These are phyloP conservation scores for Tagetes erecta DNA, from an alignment of 129 eudicot species.

Conservation along the genomic window DNA sequence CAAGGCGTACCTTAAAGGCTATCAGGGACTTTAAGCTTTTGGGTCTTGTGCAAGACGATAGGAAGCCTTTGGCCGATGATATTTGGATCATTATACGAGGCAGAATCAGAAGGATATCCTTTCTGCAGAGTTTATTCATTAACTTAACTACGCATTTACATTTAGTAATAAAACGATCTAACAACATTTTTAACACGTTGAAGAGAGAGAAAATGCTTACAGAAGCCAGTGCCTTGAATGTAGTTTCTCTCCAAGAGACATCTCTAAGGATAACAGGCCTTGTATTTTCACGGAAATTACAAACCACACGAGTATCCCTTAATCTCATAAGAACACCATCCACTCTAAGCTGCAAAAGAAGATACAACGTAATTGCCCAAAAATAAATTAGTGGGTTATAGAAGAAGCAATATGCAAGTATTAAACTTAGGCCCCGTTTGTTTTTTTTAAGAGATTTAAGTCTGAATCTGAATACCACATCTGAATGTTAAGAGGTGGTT, in stretches of 20 bases:
- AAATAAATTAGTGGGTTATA: slow-evolving; percentile 6
- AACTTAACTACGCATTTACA: slow-evolving; percentile 11
- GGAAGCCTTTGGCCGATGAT: slow-evolving; percentile 83
- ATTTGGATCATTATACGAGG: slow-evolving; percentile 86
- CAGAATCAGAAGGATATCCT: slow-evolving; percentile 85
- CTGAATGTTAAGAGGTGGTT: too few species aligned
- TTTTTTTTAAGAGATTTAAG: too few species aligned
- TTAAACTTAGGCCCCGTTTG: too few species aligned
- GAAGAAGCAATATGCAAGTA: neutral
- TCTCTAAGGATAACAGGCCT: slow-evolving; percentile 72
- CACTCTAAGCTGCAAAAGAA: slow-evolving; percentile 80
- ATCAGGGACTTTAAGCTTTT: slow-evolving; percentile 62
- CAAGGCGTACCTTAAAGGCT: slow-evolving; percentile 46
- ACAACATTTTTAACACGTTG: neutral
- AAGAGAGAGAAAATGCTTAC: slow-evolving; percentile 42
- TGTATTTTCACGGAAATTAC: slow-evolving; percentile 47
- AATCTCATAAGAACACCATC: slow-evolving; percentile 97
- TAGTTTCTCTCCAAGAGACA: slow-evolving; percentile 92
- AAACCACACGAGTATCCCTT: slow-evolving; percentile 91
- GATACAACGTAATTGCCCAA: slow-evolving; percentile 1
- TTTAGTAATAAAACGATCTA: neutral
- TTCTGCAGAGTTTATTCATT: slow-evolving; percentile 53
- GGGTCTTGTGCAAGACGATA: slow-evolving; percentile 66
- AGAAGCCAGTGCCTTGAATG: slow-evolving; percentile 72
- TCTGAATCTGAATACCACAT: too few species aligned